Evolutionary conservation across 1,139 yeast genomes (phyloP).

Genomic region (Kurtzmaniella quercitrusa): DNA sequence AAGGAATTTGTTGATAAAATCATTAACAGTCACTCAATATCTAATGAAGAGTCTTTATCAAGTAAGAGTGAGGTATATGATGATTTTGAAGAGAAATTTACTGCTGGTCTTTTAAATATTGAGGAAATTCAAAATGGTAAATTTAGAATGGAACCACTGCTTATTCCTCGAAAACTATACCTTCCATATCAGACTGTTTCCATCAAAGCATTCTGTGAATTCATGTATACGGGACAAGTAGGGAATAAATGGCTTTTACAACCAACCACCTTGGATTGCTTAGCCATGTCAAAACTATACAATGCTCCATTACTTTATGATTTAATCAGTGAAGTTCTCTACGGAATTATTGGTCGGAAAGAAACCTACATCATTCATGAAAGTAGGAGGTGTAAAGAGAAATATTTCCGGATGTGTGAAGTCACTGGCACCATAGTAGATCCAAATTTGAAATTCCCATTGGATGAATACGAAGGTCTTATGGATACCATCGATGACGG

Average conservation of each 20-base stretch:
- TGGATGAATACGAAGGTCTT: slow-evolving; percentile 44
- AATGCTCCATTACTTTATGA: slow-evolving; percentile 68
- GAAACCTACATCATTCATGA: slow-evolving; percentile 49
- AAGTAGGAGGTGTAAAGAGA: slow-evolving; percentile 29
- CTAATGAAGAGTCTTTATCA: not conserved
- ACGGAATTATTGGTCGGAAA: slow-evolving; percentile 63
- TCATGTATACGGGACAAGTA: slow-evolving; percentile 72
- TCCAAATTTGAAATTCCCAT: slow-evolving; percentile 28
- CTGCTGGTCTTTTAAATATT: slow-evolving; percentile 32
- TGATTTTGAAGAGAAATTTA: slow-evolving; percentile 14
- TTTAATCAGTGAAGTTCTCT: slow-evolving; percentile 61
- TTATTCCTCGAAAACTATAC: slow-evolving; percentile 63
- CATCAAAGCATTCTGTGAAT: slow-evolving; percentile 64
- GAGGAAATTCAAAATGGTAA: slow-evolving; percentile 31
- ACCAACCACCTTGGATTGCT: slow-evolving; percentile 64
- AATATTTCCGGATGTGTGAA: slow-evolving; percentile 22
- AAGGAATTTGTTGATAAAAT: not conserved
- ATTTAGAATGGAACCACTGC: slow-evolving; percentile 50
- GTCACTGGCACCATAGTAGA: slow-evolving; percentile 21
- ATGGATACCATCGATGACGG: slow-evolving; percentile 59
- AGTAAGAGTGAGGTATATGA: slow-evolving; percentile 6
- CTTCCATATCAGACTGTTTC: slow-evolving; percentile 62
- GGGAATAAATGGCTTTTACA: slow-evolving; percentile 67
- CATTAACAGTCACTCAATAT: not conserved
- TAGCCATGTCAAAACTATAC: slow-evolving; percentile 58